Percentiles rank a stretch among this genome's conserved stretches.
These are phyloP conservation scores for Babesia ovata DNA, from an alignment of 169 alveolate species.

Conservation along the genomic window DNA sequence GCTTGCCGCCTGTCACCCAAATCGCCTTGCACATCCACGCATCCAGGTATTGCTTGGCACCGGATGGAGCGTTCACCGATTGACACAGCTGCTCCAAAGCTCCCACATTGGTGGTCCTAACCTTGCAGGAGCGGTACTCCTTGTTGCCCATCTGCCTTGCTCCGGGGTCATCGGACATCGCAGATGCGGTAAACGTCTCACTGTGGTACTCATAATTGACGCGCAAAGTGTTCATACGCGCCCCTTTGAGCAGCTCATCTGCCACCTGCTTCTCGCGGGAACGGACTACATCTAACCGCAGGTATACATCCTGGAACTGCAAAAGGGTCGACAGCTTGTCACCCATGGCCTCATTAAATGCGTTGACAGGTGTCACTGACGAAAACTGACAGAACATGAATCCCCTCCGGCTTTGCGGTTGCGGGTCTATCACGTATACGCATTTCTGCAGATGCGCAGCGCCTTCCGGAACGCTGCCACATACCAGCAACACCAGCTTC, in stretches of 20 bases:
- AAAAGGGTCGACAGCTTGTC: constrained; percentile 29
- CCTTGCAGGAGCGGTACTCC: constrained; percentile 37
- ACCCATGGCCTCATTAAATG: constrained; percentile 19
- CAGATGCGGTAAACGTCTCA: constrained; percentile 5
- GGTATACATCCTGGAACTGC: constrained; percentile 23
- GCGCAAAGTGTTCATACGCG: constrained; percentile 26
- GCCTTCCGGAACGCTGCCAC: constrained; percentile 30
- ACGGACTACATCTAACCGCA: constrained; percentile 49
- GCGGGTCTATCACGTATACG: constrained; percentile 48
- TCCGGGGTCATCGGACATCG: constrained; percentile 23
- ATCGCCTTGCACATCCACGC: constrained; percentile 47
- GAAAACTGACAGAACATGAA: constrained; percentile 53
- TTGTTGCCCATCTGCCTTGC: constrained; percentile 9
- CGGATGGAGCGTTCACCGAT: constrained; percentile 27
- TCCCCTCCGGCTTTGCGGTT: constrained; percentile 34
- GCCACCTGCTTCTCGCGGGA: constrained; percentile 64
- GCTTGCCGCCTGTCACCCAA: constrained; percentile 41
- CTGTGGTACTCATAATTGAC: constrained; percentile 42
- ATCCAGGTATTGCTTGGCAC: constrained; percentile 16
- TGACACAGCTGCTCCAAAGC: constrained; percentile 9
- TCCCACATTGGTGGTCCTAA: constrained; percentile 42
- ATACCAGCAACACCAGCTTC: constrained; percentile 26
- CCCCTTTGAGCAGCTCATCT: constrained; percentile 48
- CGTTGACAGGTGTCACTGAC: constrained; percentile 8
- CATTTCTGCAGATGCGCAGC: constrained; percentile 52